Evolutionary conservation across 2,329 filamentous ascomycete species (phyloP).

Genomic region (Cercospora sp.): DNA sequence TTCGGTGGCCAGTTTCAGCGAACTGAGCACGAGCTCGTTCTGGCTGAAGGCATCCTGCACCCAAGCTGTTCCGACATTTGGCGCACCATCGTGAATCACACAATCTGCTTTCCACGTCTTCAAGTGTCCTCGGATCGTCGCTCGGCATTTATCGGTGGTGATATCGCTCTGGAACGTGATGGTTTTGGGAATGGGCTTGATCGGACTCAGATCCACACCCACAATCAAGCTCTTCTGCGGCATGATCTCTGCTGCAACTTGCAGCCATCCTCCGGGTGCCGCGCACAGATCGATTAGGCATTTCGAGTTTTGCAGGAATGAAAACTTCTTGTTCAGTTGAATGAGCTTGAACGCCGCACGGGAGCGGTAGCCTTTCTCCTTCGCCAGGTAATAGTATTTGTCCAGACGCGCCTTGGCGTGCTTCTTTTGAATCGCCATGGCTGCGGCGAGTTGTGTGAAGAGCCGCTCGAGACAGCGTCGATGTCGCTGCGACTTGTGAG

Average conservation of each 20-base stretch:
- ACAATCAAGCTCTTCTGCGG: constrained; percentile 85
- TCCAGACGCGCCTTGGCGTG: constrained; percentile 97
- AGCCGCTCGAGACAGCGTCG: background rate
- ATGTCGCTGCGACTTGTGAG: background rate
- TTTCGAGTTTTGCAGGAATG: constrained; percentile 94
- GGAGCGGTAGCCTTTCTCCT: constrained; percentile 96
- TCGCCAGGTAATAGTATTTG: constrained; percentile 98
- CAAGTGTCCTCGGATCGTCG: constrained; percentile 82
- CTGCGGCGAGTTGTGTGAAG: background rate
- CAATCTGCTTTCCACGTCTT: constrained; percentile 97
- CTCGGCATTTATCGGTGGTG: constrained; percentile 91
- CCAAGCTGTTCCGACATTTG: constrained; percentile 97
- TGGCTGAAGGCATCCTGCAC: constrained; percentile 98
- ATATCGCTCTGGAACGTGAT: constrained; percentile 98
- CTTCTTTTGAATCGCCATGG: constrained; percentile 97
- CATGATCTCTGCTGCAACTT: constrained; percentile 95
- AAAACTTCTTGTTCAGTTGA: constrained; percentile 98
- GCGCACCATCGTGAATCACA: constrained; percentile 93
- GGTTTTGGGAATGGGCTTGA: constrained; percentile 90
- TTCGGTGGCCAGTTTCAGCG: constrained; percentile 90
- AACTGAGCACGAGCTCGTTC: constrained; percentile 85
- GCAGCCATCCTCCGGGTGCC: constrained; percentile 94
- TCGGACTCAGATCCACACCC: constrained; percentile 90
- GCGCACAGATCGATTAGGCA: constrained; percentile 97
- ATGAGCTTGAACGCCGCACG: constrained; percentile 97